A percentile compares a stretch with the other conserved stretches of the same genome.
Conservation (phyloP, 2,329 filamentous ascomycete genomes). For the Orbilia brochopaga region DNA sequence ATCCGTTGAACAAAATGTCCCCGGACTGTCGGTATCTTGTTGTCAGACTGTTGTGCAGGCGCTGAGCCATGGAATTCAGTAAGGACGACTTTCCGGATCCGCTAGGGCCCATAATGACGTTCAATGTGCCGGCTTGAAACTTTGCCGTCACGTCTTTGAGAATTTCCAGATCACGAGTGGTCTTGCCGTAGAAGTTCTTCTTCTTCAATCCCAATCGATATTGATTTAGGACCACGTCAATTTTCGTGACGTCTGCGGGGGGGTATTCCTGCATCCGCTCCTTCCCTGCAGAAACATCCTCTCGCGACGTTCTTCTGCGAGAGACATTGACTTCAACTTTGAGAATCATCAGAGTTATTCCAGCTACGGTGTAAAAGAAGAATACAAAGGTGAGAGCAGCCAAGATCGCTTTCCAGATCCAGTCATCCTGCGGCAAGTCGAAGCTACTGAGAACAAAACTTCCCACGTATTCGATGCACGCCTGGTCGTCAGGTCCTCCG, state of each 20-base stretch:
- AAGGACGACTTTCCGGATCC: constrained; percentile 58
- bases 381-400: constrained; percentile 68
- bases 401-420: constrained; percentile 71
- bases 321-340: constrained; percentile 68
- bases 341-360: constrained; percentile 68
- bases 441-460: constrained; percentile 72
- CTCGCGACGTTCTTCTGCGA: constrained; percentile 66
- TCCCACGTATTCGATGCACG: constrained; percentile 72
- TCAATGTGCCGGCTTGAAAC: constrained; percentile 72
- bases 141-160: constrained; percentile 70
- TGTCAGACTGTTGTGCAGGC: constrained; percentile 67
- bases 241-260: constrained; percentile 63
- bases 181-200: constrained; percentile 63
- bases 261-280: constrained; percentile 68
- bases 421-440: constrained; percentile 68
- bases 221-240: constrained; percentile 69
- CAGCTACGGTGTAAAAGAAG: constrained; percentile 69
- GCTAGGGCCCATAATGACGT: constrained; percentile 80
- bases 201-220: constrained; percentile 72
- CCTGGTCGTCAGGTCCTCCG: constrained; percentile 66
- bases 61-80: constrained; percentile 74
- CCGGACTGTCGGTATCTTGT: constrained; percentile 70
- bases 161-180: constrained; percentile 61
- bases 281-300: constrained; percentile 70
- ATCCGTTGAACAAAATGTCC: constrained; percentile 72